A percentile compares a stretch with the other conserved stretches of the same genome.
Evolutionary conservation across 1,284 basidiomycete species (phyloP).

Genomic region (Rhodotorula sp.): DNA sequence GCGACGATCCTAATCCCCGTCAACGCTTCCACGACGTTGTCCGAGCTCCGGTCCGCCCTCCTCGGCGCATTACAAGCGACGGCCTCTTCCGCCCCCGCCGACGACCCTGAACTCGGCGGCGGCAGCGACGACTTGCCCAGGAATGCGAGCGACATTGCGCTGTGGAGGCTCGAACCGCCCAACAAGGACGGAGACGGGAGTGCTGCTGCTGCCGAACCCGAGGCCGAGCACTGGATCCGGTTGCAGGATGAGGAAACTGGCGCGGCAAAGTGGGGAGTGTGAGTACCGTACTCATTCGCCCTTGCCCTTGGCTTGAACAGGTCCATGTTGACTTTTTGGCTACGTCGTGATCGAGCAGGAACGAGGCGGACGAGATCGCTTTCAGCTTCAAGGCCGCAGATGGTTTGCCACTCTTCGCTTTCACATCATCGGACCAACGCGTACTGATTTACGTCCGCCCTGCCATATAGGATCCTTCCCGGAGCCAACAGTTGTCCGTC

Average conservation of each 20-base stretch:
- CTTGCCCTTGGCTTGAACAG: neutral
- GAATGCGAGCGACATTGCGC: slow-evolving; percentile 6
- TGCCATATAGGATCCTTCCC: slow-evolving; percentile 11
- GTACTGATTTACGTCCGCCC: too few species aligned
- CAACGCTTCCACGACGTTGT: slow-evolving; percentile 12
- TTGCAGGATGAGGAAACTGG: slow-evolving; percentile 28
- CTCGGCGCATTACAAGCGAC: slow-evolving; percentile 15
- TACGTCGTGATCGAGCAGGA: neutral
- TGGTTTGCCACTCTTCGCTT: slow-evolving; percentile 13
- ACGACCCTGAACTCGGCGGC: slow-evolving; percentile 4
- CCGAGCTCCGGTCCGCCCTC: slow-evolving; percentile 8
- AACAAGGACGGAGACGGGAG: slow-evolving; percentile 1
- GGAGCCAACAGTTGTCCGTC: slow-evolving; percentile 7
- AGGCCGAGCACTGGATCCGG: slow-evolving; percentile 22
- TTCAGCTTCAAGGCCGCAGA: slow-evolving; percentile 23
- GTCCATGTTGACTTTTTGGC: too few species aligned
- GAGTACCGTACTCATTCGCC: neutral
- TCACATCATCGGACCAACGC: neutral
- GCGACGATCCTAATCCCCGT: slow-evolving; percentile 32
- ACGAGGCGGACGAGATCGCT: slow-evolving; percentile 29
- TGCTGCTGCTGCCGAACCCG: neutral
- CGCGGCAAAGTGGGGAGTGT: slow-evolving; percentile 35
- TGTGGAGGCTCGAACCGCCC: slow-evolving; percentile 24
- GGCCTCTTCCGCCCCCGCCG: neutral
- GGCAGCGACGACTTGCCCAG: neutral